phyloP scores from a whole-genome alignment of 2,329 filamentous ascomycete species.

The Xylariaceae sp. region DNA sequence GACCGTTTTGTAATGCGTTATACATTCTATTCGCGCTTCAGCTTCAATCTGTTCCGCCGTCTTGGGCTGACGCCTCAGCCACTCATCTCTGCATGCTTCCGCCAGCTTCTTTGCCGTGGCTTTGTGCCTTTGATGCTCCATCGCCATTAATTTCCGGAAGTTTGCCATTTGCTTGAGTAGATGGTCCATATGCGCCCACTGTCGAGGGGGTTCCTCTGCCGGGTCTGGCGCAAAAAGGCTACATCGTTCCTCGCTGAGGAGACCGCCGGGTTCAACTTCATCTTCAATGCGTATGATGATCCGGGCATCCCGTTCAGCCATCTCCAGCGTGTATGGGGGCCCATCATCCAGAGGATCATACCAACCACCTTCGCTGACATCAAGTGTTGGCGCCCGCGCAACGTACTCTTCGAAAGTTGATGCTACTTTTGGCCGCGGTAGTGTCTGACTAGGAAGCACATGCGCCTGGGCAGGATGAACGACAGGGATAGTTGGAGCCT shows the following conservation, averaged over 20 bases:
- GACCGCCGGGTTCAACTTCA: slow-evolving; percentile 69
- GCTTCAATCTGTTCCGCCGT: slow-evolving; percentile 75
- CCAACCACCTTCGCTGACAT: slow-evolving; percentile 55
- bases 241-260: slow-evolving; percentile 67
- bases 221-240: slow-evolving; percentile 70
- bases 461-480: slow-evolving; percentile 57
- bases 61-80: slow-evolving; percentile 69
- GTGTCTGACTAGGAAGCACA: slow-evolving; percentile 36
- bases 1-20: slow-evolving; percentile 67
- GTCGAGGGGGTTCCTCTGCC: slow-evolving; percentile 66
- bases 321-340: slow-evolving; percentile 54
- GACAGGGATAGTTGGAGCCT: slow-evolving; percentile 49
- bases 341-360: slow-evolving; percentile 53
- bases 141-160: slow-evolving; percentile 73
- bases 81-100: slow-evolving; percentile 71
- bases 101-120: slow-evolving; percentile 75
- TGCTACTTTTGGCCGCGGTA: slow-evolving; percentile 47
- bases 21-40: slow-evolving; percentile 66
- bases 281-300: slow-evolving; percentile 66
- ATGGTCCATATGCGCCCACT: slow-evolving; percentile 87
- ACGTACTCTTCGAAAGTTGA: slow-evolving; percentile 57
- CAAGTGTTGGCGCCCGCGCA: slow-evolving; percentile 45
- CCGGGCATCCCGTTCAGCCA: slow-evolving; percentile 63
- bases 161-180: slow-evolving; percentile 73
- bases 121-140: slow-evolving; percentile 74